These are phyloP conservation scores for Phytopythium boreale DNA, from an alignment of 352 stramenopile species.

Conservation along the genomic window DNA sequence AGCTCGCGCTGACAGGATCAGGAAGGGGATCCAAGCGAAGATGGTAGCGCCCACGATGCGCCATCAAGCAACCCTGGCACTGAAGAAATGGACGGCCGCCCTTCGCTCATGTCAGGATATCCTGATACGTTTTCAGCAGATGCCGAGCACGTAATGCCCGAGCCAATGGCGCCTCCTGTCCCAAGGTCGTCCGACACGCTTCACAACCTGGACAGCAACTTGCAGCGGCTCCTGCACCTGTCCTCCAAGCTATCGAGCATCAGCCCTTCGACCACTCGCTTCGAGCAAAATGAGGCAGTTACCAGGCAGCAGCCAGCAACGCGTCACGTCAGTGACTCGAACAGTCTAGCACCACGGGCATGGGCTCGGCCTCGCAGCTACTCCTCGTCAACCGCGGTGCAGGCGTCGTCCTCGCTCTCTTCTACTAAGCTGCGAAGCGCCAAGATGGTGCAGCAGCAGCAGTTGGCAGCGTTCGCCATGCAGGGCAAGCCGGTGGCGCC, in stretches of 20 bases:
- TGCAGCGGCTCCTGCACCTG: slow-evolving; percentile 3
- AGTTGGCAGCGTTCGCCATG: slow-evolving; percentile 5
- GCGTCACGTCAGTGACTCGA: not conserved
- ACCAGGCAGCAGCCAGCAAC: slow-evolving; percentile 2
- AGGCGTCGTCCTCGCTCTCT: not conserved
- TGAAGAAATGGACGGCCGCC: not conserved
- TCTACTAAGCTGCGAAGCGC: slow-evolving; percentile 27
- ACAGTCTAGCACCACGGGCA: slow-evolving; percentile 1
- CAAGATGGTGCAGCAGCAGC: slow-evolving; percentile 36
- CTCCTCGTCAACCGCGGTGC: not conserved
- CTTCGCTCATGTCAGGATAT: not conserved
- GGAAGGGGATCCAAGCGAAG: not conserved
- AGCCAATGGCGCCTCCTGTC: not conserved
- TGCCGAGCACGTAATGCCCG: not conserved
- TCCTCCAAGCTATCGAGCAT: slow-evolving; percentile 4
- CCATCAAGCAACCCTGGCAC: not conserved
- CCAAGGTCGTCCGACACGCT: slow-evolving; percentile 2
- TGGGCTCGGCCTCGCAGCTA: slow-evolving; percentile 12
- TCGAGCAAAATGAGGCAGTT: not conserved
- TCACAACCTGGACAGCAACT: slow-evolving; percentile 7
- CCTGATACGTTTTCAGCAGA: not conserved
- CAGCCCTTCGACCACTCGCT: not conserved
- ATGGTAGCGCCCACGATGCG: not conserved
- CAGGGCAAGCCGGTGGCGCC: not conserved
- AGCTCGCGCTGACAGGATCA: slow-evolving; percentile 13